phyloP scores from a whole-genome alignment of 768 basidiomycete species.

The Kwoniella botswanensis region DNA sequence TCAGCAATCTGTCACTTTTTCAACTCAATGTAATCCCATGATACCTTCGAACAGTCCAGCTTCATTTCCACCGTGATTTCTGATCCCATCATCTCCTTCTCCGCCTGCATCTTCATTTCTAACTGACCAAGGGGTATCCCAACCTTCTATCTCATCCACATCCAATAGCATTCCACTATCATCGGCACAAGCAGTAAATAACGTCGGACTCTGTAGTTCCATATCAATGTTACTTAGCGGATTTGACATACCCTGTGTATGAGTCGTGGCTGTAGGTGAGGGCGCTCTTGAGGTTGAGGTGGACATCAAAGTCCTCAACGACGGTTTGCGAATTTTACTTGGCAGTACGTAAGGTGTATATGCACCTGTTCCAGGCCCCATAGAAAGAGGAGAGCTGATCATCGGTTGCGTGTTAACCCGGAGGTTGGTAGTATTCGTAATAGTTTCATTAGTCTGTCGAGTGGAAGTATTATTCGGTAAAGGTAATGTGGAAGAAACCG shows the following conservation, averaged over 20 bases:
- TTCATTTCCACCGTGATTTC: too few relatives aligned
- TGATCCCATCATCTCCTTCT: too few relatives aligned
- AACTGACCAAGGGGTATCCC: not conserved
- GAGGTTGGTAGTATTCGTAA: not conserved
- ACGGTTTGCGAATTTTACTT: slow-evolving; percentile 39
- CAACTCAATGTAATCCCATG: too few relatives aligned
- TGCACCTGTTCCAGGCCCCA: slow-evolving; percentile 17
- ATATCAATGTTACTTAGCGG: not conserved
- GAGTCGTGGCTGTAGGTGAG: not conserved
- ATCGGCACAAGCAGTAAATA: not conserved
- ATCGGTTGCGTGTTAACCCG: not conserved
- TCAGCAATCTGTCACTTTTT: too few relatives aligned
- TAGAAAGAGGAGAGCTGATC: too few relatives aligned
- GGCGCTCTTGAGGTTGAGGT: slow-evolving; percentile 14
- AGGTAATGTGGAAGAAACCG: not conserved
- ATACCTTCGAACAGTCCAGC: too few relatives aligned
- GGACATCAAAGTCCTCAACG: slow-evolving; percentile 39
- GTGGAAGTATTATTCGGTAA: not conserved
- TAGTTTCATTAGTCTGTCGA: not conserved
- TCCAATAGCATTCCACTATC: not conserved
- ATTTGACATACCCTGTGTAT: not conserved
- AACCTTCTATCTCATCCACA: not conserved
- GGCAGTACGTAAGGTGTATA: slow-evolving; percentile 10
- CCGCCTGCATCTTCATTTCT: too few relatives aligned
- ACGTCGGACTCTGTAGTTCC: not conserved